phyloP scores from a whole-genome alignment of 139 green algal genomes.

The Tetradesmus lagerheimii region DNA sequence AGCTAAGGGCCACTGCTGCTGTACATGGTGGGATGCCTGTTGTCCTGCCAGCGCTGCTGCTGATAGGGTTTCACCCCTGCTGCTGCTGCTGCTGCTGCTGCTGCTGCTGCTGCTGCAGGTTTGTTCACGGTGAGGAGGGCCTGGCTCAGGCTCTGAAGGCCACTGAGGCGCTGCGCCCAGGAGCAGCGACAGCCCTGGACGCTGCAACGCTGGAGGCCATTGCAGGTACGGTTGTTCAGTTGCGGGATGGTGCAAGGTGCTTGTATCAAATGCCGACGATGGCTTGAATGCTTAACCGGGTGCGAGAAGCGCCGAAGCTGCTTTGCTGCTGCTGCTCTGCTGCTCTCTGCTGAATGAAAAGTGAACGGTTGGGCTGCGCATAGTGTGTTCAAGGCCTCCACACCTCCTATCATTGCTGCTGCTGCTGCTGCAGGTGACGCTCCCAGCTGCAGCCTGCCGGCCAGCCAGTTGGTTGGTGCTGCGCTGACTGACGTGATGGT shows the following conservation, averaged over 20 bases:
- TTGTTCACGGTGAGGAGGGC: conserved; percentile 96
- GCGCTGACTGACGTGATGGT: conserved; percentile 70
- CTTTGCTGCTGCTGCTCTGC: too few species aligned
- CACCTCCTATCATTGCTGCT: too few species aligned
- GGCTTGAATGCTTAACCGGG: too few species aligned
- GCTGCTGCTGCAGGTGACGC: conserved; percentile 34
- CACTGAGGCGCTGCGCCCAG: conserved; percentile 77
- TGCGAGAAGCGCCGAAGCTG: too few species aligned
- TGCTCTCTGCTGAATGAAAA: too few species aligned
- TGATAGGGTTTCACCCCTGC: not conserved
- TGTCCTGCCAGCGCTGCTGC: not conserved
- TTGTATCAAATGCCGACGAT: too few species aligned
- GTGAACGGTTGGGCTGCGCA: too few species aligned
- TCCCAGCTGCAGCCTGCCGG: conserved; percentile 13
- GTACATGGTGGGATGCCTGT: too few species aligned
- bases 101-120: conserved; percentile 51
- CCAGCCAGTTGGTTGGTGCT: conserved; percentile 52
- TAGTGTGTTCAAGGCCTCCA: too few species aligned
- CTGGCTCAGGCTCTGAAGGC: conserved; percentile 89
- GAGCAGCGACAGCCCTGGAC: conserved; percentile 82
- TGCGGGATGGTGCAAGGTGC: too few species aligned
- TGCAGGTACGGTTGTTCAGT: conserved; percentile 45
- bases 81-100: not conserved
- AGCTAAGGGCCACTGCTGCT: too few species aligned
- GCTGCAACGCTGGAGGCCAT: conserved; percentile 83